phyloP scores from a whole-genome alignment of 768 basidiomycete genomes.

The Pleurotus tuoliensis region DNA sequence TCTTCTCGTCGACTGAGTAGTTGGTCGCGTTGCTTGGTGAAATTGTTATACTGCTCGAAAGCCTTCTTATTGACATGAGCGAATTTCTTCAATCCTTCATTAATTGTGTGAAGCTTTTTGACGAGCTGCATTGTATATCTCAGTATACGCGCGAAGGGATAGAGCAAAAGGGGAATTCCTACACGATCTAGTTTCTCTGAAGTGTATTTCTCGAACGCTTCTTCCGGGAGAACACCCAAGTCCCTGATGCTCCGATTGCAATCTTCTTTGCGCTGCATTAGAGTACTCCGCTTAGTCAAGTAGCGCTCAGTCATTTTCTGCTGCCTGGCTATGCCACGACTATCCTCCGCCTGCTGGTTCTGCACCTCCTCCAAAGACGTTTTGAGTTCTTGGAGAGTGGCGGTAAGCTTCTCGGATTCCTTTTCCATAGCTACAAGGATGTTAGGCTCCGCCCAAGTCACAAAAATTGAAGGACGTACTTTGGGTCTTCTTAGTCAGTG shows the following conservation, averaged over 20 bases:
- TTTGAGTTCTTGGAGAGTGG: slow-evolving; percentile 65
- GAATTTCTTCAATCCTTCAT: slow-evolving; percentile 93
- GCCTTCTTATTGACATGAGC: slow-evolving; percentile 99
- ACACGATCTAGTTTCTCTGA: slow-evolving; percentile 86
- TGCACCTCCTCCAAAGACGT: slow-evolving; percentile 70
- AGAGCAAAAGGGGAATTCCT: slow-evolving; percentile 18
- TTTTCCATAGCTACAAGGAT: slow-evolving; percentile 58
- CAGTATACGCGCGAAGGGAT: not conserved
- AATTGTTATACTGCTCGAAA: slow-evolving; percentile 96
- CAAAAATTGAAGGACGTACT: slow-evolving; percentile 29
- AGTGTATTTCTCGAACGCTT: slow-evolving; percentile 94
- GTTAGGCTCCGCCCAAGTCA: not conserved
- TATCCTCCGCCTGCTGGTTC: slow-evolving; percentile 82
- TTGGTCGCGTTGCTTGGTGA: slow-evolving; percentile 96
- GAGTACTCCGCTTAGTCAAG: slow-evolving; percentile 86
- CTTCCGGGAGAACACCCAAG: slow-evolving; percentile 93
- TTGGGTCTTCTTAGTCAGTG: slow-evolving; percentile 59
- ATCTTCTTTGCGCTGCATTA: slow-evolving; percentile 83
- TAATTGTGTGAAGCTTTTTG: slow-evolving; percentile 88
- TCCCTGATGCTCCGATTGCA: slow-evolving; percentile 95
- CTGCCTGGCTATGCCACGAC: slow-evolving; percentile 79
- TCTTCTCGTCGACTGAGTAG: slow-evolving; percentile 84
- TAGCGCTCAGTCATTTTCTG: slow-evolving; percentile 97
- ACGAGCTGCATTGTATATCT: slow-evolving; percentile 56
- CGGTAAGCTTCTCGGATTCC: slow-evolving; percentile 58